These are phyloP conservation scores for Tulasnella sp. DNA, from an alignment of 768 basidiomycete genomes.

Conservation along the genomic window DNA sequence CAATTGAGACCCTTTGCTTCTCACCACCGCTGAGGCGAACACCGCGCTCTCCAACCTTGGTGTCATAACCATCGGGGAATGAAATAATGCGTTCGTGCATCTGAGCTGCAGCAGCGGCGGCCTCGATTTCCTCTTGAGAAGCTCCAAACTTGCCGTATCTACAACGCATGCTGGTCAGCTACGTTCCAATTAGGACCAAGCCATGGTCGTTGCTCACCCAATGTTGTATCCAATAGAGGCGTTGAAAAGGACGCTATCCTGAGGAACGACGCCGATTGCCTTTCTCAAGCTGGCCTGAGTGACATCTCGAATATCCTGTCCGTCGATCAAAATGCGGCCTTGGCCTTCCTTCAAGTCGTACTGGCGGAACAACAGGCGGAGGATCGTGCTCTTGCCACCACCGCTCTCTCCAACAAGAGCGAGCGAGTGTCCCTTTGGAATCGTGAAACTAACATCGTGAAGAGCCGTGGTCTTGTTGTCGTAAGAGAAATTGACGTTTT, in stretches of 20 bases:
- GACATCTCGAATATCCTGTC: slow-evolving; percentile 80
- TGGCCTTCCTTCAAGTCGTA: slow-evolving; percentile 82
- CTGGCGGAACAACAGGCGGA: slow-evolving; percentile 87
- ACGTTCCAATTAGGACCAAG: background rate
- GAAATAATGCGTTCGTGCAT: slow-evolving; percentile 81
- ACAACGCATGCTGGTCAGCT: slow-evolving; percentile 18
- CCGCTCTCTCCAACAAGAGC: slow-evolving; percentile 86
- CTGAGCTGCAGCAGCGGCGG: slow-evolving; percentile 74
- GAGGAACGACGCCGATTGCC: slow-evolving; percentile 87
- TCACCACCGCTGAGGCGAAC: slow-evolving; percentile 82
- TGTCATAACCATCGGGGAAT: slow-evolving; percentile 83
- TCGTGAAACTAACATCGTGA: slow-evolving; percentile 77
- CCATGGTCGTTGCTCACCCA: slow-evolving; percentile 45
- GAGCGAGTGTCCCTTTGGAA: slow-evolving; percentile 81
- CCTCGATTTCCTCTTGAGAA: slow-evolving; percentile 67
- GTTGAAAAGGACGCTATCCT: slow-evolving; percentile 75
- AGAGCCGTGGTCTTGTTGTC: slow-evolving; percentile 67
- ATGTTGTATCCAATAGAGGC: slow-evolving; percentile 69
- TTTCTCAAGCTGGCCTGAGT: slow-evolving; percentile 75
- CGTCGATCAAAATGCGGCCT: slow-evolving; percentile 78
- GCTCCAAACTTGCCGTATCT: slow-evolving; percentile 77
- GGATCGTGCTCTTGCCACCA: slow-evolving; percentile 75
- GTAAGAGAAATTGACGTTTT: slow-evolving; percentile 85
- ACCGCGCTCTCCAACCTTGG: slow-evolving; percentile 84
- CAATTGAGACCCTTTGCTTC: slow-evolving; percentile 86